Evolutionary conservation across 2,329 filamentous ascomycete species (phyloP), one percentile per base, ranked within the genome.

Genomic region (Dichotomopilus funicola): DNA sequence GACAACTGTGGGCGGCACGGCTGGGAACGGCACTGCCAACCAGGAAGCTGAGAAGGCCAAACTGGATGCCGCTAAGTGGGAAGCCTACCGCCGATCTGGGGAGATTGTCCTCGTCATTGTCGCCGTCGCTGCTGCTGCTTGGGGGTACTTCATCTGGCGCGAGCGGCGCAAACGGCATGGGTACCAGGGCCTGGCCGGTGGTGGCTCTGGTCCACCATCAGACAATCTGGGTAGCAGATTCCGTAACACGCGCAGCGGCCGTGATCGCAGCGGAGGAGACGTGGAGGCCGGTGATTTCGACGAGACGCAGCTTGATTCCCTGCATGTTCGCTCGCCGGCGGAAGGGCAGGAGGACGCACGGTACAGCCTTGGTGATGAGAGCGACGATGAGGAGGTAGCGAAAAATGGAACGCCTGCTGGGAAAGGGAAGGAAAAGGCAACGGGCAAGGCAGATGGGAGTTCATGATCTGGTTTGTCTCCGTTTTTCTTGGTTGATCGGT

Each of bases 21-120:
- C 73, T 2, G 69, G 68, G 55, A 80, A 80, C 65, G 71, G 64
- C 64, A 90, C 82, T 33, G 76, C 76, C 11, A 82, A 79, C n/a
- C 81, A 83, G 63, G 78, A 88, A 65, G 81, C 81, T 36, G 83
- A 88, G 65, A 80, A 88, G 66, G 84, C 87, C 66, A 77, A 80
- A 68, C 72, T 96, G n/a, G 83, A 91, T 63, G 82, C 89, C 34
- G 90, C 91, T 13, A 88, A 91, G 65, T 95, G 91, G 88, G 82
- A 86, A 51, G 91, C 91, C 0, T 96, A 96, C 71, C 87, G 87
- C 67, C 86, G 88, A 64, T 94, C 89, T 2, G 91, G 91, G 50
- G 89, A 95, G 71, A 82, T 91, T 6, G 90, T 91, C 1, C 79
- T 96, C 2, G 83, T 91, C 12, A 82, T 96, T 49, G 89, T 96